These are phyloP conservation scores for Asterella californica DNA, from an alignment of 225 moss, liverwort and hornwort species.

Conservation along the genomic window DNA sequence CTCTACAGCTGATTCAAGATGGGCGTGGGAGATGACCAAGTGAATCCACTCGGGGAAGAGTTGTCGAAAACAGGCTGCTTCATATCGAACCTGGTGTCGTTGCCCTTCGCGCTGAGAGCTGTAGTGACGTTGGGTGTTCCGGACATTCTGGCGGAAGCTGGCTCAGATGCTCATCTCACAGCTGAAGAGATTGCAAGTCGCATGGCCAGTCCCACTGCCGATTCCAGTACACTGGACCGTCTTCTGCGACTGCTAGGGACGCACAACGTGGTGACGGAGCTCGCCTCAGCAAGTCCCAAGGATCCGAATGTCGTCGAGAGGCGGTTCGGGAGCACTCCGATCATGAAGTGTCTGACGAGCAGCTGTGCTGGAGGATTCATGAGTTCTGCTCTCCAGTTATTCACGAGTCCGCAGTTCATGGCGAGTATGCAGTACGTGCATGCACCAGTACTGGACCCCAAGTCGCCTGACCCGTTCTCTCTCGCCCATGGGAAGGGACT, in stretches of 20 bases:
- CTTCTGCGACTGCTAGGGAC: neutral
- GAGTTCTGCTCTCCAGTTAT: neutral
- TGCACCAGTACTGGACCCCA: neutral
- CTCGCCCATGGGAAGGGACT: neutral
- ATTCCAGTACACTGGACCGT: neutral
- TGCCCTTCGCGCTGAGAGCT: conserved; percentile 1
- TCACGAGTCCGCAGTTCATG: neutral
- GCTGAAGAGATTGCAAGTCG: neutral
- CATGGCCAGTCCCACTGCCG: neutral
- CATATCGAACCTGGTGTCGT: no score
- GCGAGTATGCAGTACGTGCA: conserved; percentile 7
- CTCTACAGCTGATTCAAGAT: no score
- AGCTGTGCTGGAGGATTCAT: neutral
- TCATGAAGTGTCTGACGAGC: neutral
- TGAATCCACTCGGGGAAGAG: no score
- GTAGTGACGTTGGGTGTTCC: neutral
- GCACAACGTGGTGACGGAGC: neutral
- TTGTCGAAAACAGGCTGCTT: no score
- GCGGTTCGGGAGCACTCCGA: neutral
- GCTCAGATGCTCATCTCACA: neutral
- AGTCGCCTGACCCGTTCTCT: neutral
- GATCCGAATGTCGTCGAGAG: neutral
- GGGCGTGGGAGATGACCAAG: no score
- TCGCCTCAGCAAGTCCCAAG: neutral
- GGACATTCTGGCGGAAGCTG: neutral